phyloP scores from a whole-genome alignment of 495 filamentous ascomycete species.

The Collariella sp. region DNA sequence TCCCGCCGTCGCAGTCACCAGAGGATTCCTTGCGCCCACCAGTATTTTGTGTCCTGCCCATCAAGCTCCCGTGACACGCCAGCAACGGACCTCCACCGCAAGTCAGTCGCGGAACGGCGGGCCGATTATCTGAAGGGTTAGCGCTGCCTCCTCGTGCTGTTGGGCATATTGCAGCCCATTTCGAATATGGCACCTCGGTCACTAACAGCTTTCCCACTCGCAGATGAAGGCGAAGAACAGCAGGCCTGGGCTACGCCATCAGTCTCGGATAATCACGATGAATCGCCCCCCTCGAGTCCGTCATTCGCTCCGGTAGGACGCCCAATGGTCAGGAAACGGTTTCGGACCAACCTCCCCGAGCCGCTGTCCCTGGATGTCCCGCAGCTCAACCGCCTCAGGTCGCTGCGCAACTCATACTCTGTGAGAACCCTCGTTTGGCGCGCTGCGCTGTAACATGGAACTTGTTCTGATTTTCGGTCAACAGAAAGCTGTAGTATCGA shows the following conservation, averaged over 20 bases:
- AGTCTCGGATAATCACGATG: conserved; percentile 35
- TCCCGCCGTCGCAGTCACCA: background rate
- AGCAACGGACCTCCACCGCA: background rate
- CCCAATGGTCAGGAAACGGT: conserved; percentile 56
- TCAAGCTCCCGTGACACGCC: background rate
- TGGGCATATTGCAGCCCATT: background rate
- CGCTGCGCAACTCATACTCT: conserved; percentile 30
- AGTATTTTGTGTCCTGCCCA: conserved; percentile 4
- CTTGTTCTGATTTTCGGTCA: conserved; percentile 6
- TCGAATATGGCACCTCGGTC: conserved; percentile 3
- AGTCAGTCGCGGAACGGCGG: conserved; percentile 5
- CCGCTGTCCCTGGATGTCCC: conserved; percentile 51
- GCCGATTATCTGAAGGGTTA: conserved; percentile 89
- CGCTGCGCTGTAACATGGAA: background rate
- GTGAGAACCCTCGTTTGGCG: conserved; percentile 5
- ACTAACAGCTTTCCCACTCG: conserved; percentile 11
- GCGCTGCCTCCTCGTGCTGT: conserved; percentile 14
- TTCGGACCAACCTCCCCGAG: conserved; percentile 56
- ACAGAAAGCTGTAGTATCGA: conserved; percentile 55
- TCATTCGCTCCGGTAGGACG: conserved; percentile 70
- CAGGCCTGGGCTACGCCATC: conserved; percentile 32
- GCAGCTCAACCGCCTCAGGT: conserved; percentile 22
- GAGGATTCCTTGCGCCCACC: background rate
- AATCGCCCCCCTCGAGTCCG: conserved; percentile 41
- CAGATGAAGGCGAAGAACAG: conserved; percentile 36